Evolutionary conservation across 768 basidiomycete genomes (phyloP), one percentile per base, ranked within the genome.

Genomic region (Russula vinacea): DNA sequence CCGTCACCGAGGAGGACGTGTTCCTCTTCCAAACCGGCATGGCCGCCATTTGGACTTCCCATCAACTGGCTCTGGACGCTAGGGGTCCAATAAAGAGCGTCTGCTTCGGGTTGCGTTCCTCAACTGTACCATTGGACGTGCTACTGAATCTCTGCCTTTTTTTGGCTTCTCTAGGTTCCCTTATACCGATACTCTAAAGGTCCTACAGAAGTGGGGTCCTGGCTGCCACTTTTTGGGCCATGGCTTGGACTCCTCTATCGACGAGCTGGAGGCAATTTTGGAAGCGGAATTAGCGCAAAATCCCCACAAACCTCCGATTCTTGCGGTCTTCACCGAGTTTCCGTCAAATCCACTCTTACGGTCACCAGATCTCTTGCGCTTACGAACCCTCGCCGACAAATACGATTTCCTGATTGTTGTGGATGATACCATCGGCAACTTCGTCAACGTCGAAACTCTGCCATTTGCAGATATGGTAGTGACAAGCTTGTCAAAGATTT

Each of bases 351-450:
- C 96, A 4, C 83, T 99, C 19, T 78, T 99, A 8, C 85, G 90
- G n/a, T 88, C 89, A 2, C 83, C 92, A 13, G 82, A 97, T 72
- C 78, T 99, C 3, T 79, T 82, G 22, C 81, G 86, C 13, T 77
- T 99, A 44, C 81, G 94, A 52, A 73, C 78, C 17, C 78, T 99
- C 10, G 94, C 96, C 0, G 92, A 98, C 74, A 84, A 90, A 73
- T 89, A 92, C 68, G 85, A 89, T 51, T 98, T 98, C 75, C 76
- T 92, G 56, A 81, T 98, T 56, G 84, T 98, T 29, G 79, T 99
- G 29, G 96, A 99, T 71, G 96, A 98, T 73, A 98, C 93, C 2
- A 84, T 99, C 42, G 96, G 94, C 11, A 97, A 94, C 72, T 92
- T 95, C 66, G 83, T 91, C 67, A 99, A 98, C 68, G 93, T 98